Percentiles rank a stretch among this genome's conserved stretches.
Evolutionary conservation across 2,329 filamentous ascomycete genomes (phyloP).

Genomic region (Cercospora sojina): DNA sequence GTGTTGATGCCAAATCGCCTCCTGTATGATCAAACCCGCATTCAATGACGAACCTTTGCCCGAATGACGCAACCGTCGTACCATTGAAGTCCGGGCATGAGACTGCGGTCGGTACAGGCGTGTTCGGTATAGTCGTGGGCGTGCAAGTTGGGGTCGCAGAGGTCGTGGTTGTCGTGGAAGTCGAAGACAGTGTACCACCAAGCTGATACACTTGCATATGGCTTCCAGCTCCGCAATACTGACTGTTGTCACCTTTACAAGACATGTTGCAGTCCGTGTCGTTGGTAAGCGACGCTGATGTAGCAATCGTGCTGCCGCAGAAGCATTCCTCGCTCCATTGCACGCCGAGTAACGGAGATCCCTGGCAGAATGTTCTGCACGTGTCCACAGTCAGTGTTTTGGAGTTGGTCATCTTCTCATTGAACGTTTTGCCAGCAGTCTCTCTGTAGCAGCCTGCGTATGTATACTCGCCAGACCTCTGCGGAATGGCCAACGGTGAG

Average conservation of each 20-base stretch:
- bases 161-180: not conserved
- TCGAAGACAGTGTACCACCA: not conserved
- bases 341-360: slow-evolving; percentile 37
- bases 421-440: slow-evolving; percentile 15
- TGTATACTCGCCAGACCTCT: slow-evolving; percentile 27
- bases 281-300: not conserved
- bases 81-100: slow-evolving; percentile 34
- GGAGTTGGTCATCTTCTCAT: slow-evolving; percentile 23
- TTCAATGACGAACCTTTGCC: slow-evolving; percentile 34
- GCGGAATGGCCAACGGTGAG: slow-evolving; percentile 28
- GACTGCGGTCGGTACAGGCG: slow-evolving; percentile 20
- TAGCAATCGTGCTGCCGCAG: slow-evolving; percentile 15
- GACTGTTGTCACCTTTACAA: slow-evolving; percentile 32
- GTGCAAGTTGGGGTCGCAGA: slow-evolving; percentile 14
- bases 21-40: slow-evolving; percentile 28
- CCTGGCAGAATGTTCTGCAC: slow-evolving; percentile 37
- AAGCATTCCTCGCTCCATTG: slow-evolving; percentile 34
- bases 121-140: slow-evolving; percentile 15
- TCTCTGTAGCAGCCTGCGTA: slow-evolving; percentile 28
- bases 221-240: slow-evolving; percentile 35
- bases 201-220: slow-evolving; percentile 29
- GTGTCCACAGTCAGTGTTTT: slow-evolving; percentile 40
- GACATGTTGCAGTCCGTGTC: slow-evolving; percentile 12
- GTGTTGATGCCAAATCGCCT: slow-evolving; percentile 32
- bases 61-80: slow-evolving; percentile 27